These are phyloP conservation scores for Candida tibetensis DNA, from an alignment of 805 yeast genomes.

Conservation along the genomic window DNA sequence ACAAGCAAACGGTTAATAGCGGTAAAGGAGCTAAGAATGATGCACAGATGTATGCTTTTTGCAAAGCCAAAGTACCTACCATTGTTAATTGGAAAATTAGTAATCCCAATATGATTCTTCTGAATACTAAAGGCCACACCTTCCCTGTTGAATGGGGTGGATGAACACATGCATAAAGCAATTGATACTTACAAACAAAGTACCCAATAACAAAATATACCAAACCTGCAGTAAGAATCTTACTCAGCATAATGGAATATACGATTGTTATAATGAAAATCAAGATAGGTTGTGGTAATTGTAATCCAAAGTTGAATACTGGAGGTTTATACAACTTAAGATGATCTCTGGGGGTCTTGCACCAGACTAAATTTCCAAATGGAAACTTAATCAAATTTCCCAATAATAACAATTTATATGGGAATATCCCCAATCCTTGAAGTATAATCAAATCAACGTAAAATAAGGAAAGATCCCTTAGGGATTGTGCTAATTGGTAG, in stretches of 20 bases:
- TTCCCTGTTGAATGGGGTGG: slow-evolving; percentile 96
- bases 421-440: slow-evolving; percentile 87
- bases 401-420: slow-evolving; percentile 76
- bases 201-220: slow-evolving; percentile 82
- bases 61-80: slow-evolving; percentile 85
- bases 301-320: slow-evolving; percentile 86
- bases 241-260: slow-evolving; percentile 86
- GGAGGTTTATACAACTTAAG: slow-evolving; percentile 80
- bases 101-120: slow-evolving; percentile 79
- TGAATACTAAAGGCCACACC: slow-evolving; percentile 88
- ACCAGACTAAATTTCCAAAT: slow-evolving; percentile 47
- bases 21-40: slow-evolving; percentile 75
- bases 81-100: slow-evolving; percentile 84
- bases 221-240: slow-evolving; percentile 79
- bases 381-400: slow-evolving; percentile 80
- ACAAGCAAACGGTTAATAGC: slow-evolving; percentile 55
- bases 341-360: slow-evolving; percentile 82
- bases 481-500: slow-evolving; percentile 75
- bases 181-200: slow-evolving; percentile 86
- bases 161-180: slow-evolving; percentile 86
- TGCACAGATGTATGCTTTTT: slow-evolving; percentile 75
- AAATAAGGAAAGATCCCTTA: slow-evolving; percentile 76
- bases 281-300: slow-evolving; percentile 86
- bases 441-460: slow-evolving; percentile 83
- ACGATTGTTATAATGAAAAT: slow-evolving; percentile 80